Evolutionary conservation across 495 filamentous ascomycete genomes (phyloP).

Genomic region (Bryoglossum gracile): DNA sequence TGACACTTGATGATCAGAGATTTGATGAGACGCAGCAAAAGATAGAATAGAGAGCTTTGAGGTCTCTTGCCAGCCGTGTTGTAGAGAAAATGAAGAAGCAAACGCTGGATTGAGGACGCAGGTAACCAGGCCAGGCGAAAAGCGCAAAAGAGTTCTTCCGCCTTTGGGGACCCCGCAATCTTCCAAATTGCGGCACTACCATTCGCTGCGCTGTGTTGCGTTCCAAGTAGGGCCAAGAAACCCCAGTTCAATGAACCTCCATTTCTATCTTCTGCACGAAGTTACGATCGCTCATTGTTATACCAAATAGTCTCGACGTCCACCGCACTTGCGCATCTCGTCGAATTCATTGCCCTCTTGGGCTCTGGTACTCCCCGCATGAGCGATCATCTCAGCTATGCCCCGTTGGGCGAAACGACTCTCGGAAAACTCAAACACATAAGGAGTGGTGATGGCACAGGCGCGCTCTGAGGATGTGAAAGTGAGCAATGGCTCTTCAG

Average conservation of each 20-base stretch:
- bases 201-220: background rate
- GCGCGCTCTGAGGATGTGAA: background rate
- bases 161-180: background rate
- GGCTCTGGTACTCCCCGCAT: background rate
- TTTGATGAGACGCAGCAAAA: background rate
- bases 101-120: background rate
- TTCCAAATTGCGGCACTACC: background rate
- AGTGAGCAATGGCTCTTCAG: conserved; percentile 6
- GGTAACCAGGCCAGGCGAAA: too few relatives aligned
- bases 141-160: conserved; percentile 7
- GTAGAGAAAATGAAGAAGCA: background rate
- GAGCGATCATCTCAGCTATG: background rate
- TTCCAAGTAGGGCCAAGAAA: background rate
- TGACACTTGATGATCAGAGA: too few relatives aligned
- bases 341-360: background rate
- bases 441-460: conserved; percentile 12
- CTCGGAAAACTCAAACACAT: background rate
- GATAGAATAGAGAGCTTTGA: background rate
- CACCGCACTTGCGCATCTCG: too few relatives aligned
- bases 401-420: conserved; percentile 9
- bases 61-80: background rate
- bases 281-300: too few relatives aligned
- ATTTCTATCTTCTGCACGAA: too few relatives aligned
- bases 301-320: too few relatives aligned
- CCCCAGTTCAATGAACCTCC: too few relatives aligned